Evolutionary conservation across 2,329 filamentous ascomycete species (phyloP).

Genomic region (Fusarium gaditjirri): DNA sequence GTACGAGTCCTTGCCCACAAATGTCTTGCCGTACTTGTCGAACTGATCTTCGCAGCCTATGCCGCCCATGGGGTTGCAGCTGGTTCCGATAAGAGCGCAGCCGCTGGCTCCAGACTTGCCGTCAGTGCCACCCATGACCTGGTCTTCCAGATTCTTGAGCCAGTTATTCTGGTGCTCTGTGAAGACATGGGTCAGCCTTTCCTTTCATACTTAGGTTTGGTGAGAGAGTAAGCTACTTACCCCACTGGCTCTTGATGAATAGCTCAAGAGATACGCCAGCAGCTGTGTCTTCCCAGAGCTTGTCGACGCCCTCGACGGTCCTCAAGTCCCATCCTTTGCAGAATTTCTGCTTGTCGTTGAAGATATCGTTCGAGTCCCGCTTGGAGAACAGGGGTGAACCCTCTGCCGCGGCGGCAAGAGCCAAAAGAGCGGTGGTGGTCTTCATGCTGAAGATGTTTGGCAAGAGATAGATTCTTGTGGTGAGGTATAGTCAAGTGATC

Average conservation of each 20-base stretch:
- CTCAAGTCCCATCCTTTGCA: constrained; percentile 17
- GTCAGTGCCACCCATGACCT: not conserved
- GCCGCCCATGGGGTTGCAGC: not conserved
- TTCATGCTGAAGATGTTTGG: not conserved
- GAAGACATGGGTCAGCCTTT: too few species aligned
- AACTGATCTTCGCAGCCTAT: constrained; percentile 8
- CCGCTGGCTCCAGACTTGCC: constrained; percentile 9
- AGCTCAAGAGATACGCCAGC: constrained; percentile 5
- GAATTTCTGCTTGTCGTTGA: not conserved
- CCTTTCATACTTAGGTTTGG: too few species aligned
- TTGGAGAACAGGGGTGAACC: not conserved
- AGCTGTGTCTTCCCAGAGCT: constrained; percentile 14
- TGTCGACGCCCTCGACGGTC: constrained; percentile 6
- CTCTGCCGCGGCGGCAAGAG: not conserved
- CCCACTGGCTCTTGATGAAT: constrained; percentile 15
- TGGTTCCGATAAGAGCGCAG: not conserved
- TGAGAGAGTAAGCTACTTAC: not conserved
- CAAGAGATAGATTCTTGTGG: fast-evolving
- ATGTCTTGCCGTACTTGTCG: not conserved
- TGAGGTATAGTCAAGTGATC: fast-evolving
- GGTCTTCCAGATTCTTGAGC: constrained; percentile 12
- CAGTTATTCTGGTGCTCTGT: constrained; percentile 11
- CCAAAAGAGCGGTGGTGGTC: not conserved
- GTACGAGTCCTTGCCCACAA: constrained; percentile 12
- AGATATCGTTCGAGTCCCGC: not conserved